These are phyloP conservation scores for Exophiala phaeomuriformis DNA, from an alignment of 2,329 filamentous ascomycete genomes.

Conservation along the genomic window DNA sequence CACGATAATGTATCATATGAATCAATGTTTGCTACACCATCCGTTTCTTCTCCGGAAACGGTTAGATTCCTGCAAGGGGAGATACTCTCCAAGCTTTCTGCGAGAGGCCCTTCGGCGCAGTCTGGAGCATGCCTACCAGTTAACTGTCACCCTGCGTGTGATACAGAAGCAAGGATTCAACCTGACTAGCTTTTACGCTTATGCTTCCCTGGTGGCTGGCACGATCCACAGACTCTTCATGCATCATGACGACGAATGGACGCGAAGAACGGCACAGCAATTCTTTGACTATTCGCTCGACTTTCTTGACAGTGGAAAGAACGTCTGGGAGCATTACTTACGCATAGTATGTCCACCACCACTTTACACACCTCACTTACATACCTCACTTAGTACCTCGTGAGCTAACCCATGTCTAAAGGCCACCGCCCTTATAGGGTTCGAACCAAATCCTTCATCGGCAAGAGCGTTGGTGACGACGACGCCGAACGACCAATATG, in stretches of 20 bases:
- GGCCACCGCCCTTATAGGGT: constrained; percentile 4
- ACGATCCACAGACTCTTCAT: constrained; percentile 9
- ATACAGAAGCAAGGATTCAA: constrained; percentile 24
- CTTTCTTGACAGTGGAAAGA: constrained; percentile 3
- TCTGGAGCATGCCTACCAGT: constrained; percentile 30
- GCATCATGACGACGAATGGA: constrained; percentile 8
- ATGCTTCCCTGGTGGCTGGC: constrained; percentile 31
- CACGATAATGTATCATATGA: constrained; percentile 32
- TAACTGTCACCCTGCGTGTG: constrained; percentile 28
- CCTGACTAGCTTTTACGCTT: constrained; percentile 32
- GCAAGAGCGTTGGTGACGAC: constrained; percentile 9
- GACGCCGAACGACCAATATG: background rate
- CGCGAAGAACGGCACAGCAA: constrained; percentile 5
- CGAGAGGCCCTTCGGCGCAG: constrained; percentile 27
- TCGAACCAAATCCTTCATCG: constrained; percentile 5
- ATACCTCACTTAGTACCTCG: background rate
- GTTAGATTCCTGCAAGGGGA: constrained; percentile 27
- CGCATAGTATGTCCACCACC: constrained; percentile 6
- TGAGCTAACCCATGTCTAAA: background rate
- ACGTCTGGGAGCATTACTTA: constrained; percentile 10
- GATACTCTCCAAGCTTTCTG: constrained; percentile 30
- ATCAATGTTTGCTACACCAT: constrained; percentile 34
- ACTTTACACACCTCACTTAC: background rate
- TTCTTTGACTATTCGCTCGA: constrained; percentile 8
- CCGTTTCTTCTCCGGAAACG: constrained; percentile 31